These are phyloP conservation scores for Salix caprea DNA, from an alignment of 345 rosid genomes.

Conservation along the genomic window DNA sequence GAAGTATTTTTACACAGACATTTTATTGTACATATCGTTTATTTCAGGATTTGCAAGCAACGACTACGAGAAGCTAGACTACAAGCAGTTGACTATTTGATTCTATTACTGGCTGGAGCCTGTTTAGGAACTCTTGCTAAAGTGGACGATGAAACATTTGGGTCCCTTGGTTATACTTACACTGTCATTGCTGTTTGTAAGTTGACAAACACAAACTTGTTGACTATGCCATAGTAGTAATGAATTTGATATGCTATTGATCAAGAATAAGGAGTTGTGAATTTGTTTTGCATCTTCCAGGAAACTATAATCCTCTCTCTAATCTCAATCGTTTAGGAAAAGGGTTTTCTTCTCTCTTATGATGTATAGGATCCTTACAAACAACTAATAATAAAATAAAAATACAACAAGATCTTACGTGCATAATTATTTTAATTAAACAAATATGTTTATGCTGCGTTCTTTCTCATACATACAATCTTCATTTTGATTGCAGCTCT, in stretches of 20 bases:
- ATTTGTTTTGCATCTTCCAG: not conserved
- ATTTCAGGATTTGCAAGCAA: constrained; percentile 68
- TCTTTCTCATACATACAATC: not conserved
- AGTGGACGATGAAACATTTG: constrained; percentile 74
- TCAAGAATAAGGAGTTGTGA: not conserved
- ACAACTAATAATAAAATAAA: not conserved
- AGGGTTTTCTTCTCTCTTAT: not conserved
- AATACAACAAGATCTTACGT: not conserved
- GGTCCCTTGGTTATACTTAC: constrained; percentile 67
- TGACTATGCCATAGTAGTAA: not conserved
- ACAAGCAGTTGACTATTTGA: constrained; percentile 63
- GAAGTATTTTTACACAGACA: not conserved
- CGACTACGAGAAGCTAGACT: constrained; percentile 73
- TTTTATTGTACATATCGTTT: not conserved
- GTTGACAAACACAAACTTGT: constrained; percentile 21
- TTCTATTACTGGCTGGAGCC: constrained; percentile 81
- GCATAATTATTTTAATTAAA: not conserved
- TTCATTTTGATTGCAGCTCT: constrained; percentile 51
- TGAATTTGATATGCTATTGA: not conserved
- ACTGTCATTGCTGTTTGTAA: constrained; percentile 86
- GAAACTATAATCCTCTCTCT: not conserved
- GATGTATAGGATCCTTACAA: not conserved
- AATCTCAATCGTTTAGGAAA: not conserved
- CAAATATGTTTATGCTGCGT: not conserved
- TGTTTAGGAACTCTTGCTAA: constrained; percentile 82